Base-by-base conservation (phyloP, 2,329 filamentous ascomycete species). In the Amphichorda felina region DNA sequence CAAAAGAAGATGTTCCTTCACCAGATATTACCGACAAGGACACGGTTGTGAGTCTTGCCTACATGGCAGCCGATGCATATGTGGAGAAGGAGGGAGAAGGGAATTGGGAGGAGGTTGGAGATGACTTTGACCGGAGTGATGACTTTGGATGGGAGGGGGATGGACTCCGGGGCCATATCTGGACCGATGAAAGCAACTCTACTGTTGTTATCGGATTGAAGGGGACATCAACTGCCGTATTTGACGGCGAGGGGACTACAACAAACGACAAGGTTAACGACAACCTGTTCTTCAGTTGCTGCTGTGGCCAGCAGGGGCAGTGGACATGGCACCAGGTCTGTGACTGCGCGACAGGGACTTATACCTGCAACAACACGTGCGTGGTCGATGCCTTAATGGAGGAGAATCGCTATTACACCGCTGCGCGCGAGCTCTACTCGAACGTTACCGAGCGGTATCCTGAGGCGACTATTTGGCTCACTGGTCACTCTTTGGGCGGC, bases 241-340 rank as follows among this genome's bases (percentile, higher is more conserved):
- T 95, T 52, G 89, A 96, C 55, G 91, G 91, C n/a, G 83, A 89
- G 26, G 89, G 88, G 35, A 96, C 91, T 2, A 96, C 89, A 1
- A 94, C 87, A 18, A 94, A 94, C 46, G 91, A 98, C 62, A 98
- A 98, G 63, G 68, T 88, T 50, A 98, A 96, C 55, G 91, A 98
- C 59, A 98, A 98, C 53, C 68, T 98, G 8, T 94, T 94, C 59
- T 95, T 95, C 62, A 94, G 88, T 52, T 98, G 91, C 61, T 98
- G 91, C 58, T 98, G 91, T 59, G 91, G 78, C 4, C 87, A 95
- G 59, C 88, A 93, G 48, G 87, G 88, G 1, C 85, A 87, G 43
- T 87, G 79, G 61, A 76, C 87, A 13, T 95, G 87, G 80, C 79
- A 83, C 41, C 82, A 93, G 53, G 87, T 94, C 38, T 98, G 91